These are phyloP conservation scores for Diplodia mutila DNA, from an alignment of 2,329 filamentous ascomycete species.

Conservation along the genomic window DNA sequence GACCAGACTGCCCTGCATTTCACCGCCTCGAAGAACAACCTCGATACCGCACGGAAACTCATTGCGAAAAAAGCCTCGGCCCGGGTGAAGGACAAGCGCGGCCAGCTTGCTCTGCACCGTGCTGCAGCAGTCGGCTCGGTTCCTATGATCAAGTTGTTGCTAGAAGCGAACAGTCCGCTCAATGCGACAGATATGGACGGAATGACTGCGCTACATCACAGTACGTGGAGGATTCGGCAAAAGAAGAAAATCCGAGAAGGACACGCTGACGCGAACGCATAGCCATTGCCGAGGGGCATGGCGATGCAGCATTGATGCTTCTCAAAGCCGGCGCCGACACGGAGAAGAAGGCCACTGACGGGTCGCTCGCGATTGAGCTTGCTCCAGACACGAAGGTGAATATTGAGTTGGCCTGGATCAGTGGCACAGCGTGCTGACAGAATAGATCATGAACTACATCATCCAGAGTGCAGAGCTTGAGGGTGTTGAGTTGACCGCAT, in stretches of 20 bases:
- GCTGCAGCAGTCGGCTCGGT: slow-evolving; percentile 87
- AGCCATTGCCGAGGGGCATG: slow-evolving; percentile 73
- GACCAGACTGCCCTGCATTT: slow-evolving; percentile 84
- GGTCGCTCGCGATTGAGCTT: slow-evolving; percentile 73
- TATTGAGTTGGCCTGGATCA: not conserved
- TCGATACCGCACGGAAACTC: slow-evolving; percentile 80
- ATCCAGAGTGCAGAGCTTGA: slow-evolving; percentile 78
- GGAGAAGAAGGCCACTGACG: slow-evolving; percentile 74
- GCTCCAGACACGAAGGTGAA: slow-evolving; percentile 83
- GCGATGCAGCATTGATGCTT: slow-evolving; percentile 80
- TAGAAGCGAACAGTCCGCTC: slow-evolving; percentile 77
- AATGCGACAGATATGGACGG: slow-evolving; percentile 83
- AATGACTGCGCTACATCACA: slow-evolving; percentile 86
- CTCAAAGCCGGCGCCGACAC: slow-evolving; percentile 83
- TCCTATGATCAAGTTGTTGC: slow-evolving; percentile 80
- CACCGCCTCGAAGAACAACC: slow-evolving; percentile 83
- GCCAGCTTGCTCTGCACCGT: slow-evolving; percentile 89
- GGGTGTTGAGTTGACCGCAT: slow-evolving; percentile 66
- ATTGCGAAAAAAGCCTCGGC: slow-evolving; percentile 76
- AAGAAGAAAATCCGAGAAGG: too few relatives aligned
- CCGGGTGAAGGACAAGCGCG: slow-evolving; percentile 79
- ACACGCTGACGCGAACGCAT: not conserved
- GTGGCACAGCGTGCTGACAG: not conserved
- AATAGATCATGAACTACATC: slow-evolving; percentile 63
- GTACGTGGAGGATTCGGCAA: not conserved